Base-by-base conservation (phyloP, 345 rosid species). In the Brassica juncea region DNA sequence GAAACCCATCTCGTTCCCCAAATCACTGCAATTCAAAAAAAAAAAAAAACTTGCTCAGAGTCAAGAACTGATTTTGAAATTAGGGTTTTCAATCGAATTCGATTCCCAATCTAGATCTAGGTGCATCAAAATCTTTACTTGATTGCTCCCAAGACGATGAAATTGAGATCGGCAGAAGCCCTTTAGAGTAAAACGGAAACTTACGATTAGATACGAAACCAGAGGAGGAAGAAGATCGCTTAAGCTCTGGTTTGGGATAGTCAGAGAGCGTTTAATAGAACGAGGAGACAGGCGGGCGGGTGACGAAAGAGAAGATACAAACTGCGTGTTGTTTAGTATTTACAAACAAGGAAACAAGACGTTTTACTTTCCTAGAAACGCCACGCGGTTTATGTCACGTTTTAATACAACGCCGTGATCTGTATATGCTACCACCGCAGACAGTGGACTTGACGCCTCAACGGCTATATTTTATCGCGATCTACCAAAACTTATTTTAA, bases 1-100 rank as follows among this genome's bases (percentile, higher is more conserved):
- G 73, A 96, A 92, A 58, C 88, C 88, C 98, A 94, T 94, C 71
- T 79, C 47, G 0, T 16, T 72, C 28, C 69, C 34, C 2, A 30
- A 73, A 11, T 9, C 23, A 59, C 74, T 73, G 25, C 70, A 32
- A 47, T n/a, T 49, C 47, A 8, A 39, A 2, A 14, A 5, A 72
- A 61, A 61, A 5, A 72, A 60, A 42, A 10, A 42, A 42, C 52
- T 42, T 42, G 14, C 6, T 47, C 63, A 12, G 4, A 2, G 25
- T 71, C 44, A 28, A 1, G 63, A 55, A 64, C 60, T 30, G 5
- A 64, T 63, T 64, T 78, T 35, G 15, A 42, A 11, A 8, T 32
- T 57, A 52, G 57, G 57, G 21, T 52, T 52, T 49, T 16, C 25
- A 0, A 54, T 54, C 32, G 21, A 71, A 47, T 49, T 31, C 6